These are phyloP conservation scores for Mycena chlorophos DNA, from an alignment of 768 basidiomycete genomes.

Conservation along the genomic window DNA sequence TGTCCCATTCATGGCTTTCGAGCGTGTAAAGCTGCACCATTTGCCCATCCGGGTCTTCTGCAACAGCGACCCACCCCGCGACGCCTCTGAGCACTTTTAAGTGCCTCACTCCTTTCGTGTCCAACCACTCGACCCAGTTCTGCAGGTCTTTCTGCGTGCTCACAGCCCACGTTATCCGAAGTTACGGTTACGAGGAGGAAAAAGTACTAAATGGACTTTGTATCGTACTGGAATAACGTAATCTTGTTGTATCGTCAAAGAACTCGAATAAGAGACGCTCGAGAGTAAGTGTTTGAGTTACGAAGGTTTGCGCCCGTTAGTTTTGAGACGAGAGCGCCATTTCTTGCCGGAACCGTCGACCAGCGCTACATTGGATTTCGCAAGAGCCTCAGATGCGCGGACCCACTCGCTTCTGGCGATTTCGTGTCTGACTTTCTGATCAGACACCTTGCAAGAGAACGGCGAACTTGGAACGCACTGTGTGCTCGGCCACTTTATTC, in stretches of 20 bases:
- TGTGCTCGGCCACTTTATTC: not conserved
- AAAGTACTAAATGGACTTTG: conserved; percentile 11
- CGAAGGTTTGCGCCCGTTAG: too few species aligned
- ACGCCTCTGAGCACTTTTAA: not conserved
- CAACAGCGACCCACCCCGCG: not conserved
- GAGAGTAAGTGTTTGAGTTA: too few species aligned
- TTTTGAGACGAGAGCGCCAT: not conserved
- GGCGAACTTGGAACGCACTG: not conserved
- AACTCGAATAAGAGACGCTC: too few species aligned
- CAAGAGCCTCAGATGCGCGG: not conserved
- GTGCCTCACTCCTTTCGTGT: not conserved
- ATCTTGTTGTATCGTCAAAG: too few species aligned
- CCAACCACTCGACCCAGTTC: not conserved
- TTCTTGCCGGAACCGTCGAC: not conserved
- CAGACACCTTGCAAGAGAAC: not conserved
- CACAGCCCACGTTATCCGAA: not conserved
- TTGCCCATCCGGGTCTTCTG: not conserved
- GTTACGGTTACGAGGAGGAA: conserved; percentile 14
- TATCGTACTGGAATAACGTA: too few species aligned
- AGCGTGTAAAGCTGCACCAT: not conserved
- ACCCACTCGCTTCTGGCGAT: not conserved
- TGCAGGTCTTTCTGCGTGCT: not conserved
- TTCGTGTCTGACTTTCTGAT: not conserved
- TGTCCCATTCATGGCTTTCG: not conserved
- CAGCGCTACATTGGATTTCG: not conserved